Percentiles rank a stretch among this genome's conserved stretches.
Conservation (phyloP, 2,329 filamentous ascomycete species). For the Sclerotinia sclerotiorum region DNA sequence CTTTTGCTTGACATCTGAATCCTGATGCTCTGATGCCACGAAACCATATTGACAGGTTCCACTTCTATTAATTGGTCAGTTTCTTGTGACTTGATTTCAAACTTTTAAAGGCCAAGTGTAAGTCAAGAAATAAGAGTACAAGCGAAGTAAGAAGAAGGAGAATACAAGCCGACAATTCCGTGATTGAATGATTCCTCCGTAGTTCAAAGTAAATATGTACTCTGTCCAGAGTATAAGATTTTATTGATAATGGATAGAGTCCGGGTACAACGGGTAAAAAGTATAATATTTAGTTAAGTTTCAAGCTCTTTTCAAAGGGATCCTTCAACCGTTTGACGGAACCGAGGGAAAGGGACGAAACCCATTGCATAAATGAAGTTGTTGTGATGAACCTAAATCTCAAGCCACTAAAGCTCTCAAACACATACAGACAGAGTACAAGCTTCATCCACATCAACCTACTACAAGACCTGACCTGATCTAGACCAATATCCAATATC, state of each 20-base stretch:
- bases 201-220: neutral
- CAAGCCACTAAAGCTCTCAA: constrained; percentile 2
- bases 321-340: constrained; percentile 3
- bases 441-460: too few species aligned
- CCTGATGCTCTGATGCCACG: neutral
- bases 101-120: neutral
- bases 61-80: constrained; percentile 1
- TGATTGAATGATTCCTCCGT: neutral
- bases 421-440: too few species aligned
- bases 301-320: neutral
- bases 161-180: neutral
- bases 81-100: neutral
- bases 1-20: too few species aligned
- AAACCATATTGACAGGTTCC: constrained; percentile 6
- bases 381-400: constrained; percentile 3
- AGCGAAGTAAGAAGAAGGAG: neutral
- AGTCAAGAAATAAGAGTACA: neutral
- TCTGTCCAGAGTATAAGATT: too few species aligned
- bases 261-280: constrained; percentile 3
- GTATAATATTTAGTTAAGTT: neutral
- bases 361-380: constrained; percentile 3
- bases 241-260: neutral
- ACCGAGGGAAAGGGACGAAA: neutral
- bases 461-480: neutral
- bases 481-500: constrained; percentile 4